phyloP scores from a whole-genome alignment of 2,329 filamentous ascomycete species.

The Verticillium isaacii region DNA sequence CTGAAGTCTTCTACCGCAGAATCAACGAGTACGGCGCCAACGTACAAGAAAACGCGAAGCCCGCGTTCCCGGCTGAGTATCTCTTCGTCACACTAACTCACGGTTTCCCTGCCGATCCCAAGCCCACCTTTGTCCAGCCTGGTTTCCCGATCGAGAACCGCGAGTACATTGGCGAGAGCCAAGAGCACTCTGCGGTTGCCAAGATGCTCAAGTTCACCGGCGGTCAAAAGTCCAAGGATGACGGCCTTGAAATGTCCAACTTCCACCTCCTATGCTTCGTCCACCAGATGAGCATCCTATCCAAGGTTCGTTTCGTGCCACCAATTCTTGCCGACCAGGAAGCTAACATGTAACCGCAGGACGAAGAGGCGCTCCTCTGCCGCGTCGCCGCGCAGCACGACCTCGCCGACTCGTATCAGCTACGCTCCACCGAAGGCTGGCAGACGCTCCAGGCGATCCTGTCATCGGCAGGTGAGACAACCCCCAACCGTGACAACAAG shows the following conservation, averaged over 20 bases:
- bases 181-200: conserved; percentile 67
- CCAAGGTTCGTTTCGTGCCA: conserved; percentile 59
- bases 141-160: conserved; percentile 91
- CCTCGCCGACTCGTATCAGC: conserved; percentile 72
- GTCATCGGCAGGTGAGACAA: conserved; percentile 95
- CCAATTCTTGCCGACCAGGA: not conserved
- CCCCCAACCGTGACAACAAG: conserved; percentile 39
- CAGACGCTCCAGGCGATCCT: conserved; percentile 89
- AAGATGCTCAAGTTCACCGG: conserved; percentile 61
- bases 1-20: conserved; percentile 91
- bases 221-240: conserved; percentile 55
- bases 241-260: conserved; percentile 72
- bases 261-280: conserved; percentile 93
- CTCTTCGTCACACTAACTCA: conserved; percentile 93
- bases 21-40: conserved; percentile 97
- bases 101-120: conserved; percentile 80
- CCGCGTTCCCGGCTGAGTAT: conserved; percentile 94
- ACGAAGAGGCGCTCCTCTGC: conserved; percentile 83
- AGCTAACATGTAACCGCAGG: conserved; percentile 45
- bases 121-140: conserved; percentile 68
- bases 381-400: conserved; percentile 79
- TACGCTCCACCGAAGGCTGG: conserved; percentile 88
- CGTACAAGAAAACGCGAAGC: conserved; percentile 96
- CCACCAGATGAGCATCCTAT: conserved; percentile 73
- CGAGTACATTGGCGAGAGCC: conserved; percentile 77